Conservation (phyloP, 306 rosid genomes). For the Quercus engelmannii region DNA sequence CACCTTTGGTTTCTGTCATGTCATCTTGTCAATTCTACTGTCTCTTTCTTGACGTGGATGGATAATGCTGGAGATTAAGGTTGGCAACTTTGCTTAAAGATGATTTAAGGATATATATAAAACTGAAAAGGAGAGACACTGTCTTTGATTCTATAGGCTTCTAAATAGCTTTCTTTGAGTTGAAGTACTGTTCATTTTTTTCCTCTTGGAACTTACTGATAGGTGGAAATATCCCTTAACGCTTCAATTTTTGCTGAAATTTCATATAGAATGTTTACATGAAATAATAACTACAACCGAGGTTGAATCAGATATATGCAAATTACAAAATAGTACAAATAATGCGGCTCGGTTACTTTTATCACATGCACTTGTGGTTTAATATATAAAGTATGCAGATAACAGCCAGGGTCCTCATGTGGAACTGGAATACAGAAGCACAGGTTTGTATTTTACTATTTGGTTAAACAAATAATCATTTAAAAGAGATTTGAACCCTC, state of each 20-base stretch:
- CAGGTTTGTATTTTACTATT: background rate
- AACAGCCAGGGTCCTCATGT: slow-evolving; percentile 3
- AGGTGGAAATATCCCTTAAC: background rate
- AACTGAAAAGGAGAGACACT: too few species aligned
- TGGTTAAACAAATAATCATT: background rate
- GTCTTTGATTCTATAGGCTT: background rate
- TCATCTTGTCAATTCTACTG: background rate
- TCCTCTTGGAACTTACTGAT: background rate
- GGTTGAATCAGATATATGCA: too few species aligned
- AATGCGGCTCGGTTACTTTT: background rate
- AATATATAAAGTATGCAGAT: background rate
- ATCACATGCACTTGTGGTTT: slow-evolving; percentile 3
- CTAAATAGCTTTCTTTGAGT: background rate
- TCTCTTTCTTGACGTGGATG: slow-evolving; percentile 4
- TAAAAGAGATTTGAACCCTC: background rate
- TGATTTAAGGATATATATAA: too few species aligned
- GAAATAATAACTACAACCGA: too few species aligned
- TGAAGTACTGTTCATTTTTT: background rate
- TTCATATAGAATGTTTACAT: background rate
- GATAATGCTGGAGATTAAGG: background rate
- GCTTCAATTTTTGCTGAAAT: background rate
- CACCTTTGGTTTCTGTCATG: background rate
- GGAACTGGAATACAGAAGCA: background rate
- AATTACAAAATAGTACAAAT: background rate
- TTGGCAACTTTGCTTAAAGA: background rate